A percentile compares a stretch with the other conserved stretches of the same genome.
These are phyloP conservation scores for Zymoseptoria crescenta DNA, from an alignment of 2,329 filamentous ascomycete species.

Conservation along the genomic window DNA sequence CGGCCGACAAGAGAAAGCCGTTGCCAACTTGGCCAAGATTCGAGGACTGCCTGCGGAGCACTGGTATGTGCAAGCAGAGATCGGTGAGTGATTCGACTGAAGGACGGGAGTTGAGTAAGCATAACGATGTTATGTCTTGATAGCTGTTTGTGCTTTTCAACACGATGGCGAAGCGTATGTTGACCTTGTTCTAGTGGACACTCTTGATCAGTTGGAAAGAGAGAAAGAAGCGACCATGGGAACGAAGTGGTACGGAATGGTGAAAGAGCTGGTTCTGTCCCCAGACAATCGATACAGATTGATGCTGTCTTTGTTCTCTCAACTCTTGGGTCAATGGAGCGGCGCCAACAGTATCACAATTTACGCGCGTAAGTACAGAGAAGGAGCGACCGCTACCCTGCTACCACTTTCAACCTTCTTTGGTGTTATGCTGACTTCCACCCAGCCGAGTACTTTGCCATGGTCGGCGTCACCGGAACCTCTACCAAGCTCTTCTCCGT, in stretches of 20 bases:
- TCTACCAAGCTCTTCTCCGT: conserved; percentile 51
- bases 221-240: conserved; percentile 53
- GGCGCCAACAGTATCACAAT: conserved; percentile 62
- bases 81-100: no score
- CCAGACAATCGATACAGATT: conserved; percentile 66
- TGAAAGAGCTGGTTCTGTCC: conserved; percentile 52
- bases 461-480: conserved; percentile 54
- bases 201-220: conserved; percentile 58
- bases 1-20: conserved; percentile 26
- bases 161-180: no score
- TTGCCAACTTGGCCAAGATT: conserved; percentile 23
- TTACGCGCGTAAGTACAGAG: no score
- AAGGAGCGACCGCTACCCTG: no score
- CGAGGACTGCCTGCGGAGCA: conserved; percentile 25
- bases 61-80: conserved; percentile 39
- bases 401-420: no score
- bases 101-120: no score
- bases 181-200: no score
- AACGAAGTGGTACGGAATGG: conserved; percentile 1
- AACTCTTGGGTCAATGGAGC: conserved; percentile 63
- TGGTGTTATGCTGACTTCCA: no score
- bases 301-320: conserved; percentile 59
- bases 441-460: no score
- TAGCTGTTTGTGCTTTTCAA: no score
- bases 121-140: no score